Evolutionary conservation across 495 filamentous ascomycete species (phyloP), one percentile per base, ranked within the genome.

Genomic region (Xylaria cubensis): DNA sequence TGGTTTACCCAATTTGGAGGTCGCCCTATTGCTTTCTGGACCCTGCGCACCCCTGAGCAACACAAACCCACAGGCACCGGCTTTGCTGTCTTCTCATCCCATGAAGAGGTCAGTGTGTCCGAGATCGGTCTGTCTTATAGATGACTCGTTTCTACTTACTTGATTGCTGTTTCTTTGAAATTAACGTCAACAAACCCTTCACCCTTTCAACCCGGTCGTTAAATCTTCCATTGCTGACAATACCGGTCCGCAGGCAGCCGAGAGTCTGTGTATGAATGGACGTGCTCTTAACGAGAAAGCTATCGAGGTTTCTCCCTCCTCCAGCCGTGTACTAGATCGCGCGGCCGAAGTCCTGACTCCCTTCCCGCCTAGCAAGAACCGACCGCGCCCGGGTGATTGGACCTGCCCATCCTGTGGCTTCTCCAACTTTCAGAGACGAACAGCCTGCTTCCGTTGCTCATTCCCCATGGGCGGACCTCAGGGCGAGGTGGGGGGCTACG

Each of bases 1-100:
- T 99, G 96, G 96, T 99, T 98, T 81, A 99, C 96, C 32, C 96
- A 99, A 79, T 99, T 97, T 77, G 95, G 96, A 69, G 96, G 96
- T 55, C 92, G 96, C 21, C 96, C 96, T n/a, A 98, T 98, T 84
- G 95, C 95, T 26, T 99, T 99, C 83, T 99, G 95, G 95, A 99
- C 96, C 24, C 86, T 99, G 65, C 93, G 96, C 53, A 98, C 96
- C 26, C 96, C 96, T 13, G 96, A 99, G 81, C 96, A 98, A 81
- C 95, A 98, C 84, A 99, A 99, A 86, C 96, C 96, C 24, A 98
- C 95, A 9, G 96, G 96, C 24, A 95, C 95, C 55, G 96, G 96
- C 32, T 99, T 99, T 81, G 96, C 95, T 26, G 94, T 98, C 42
- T 99, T 99, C 79, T 98, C 96, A 65, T 98, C 95, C 36, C 96